phyloP scores from a whole-genome alignment of 129 eudicot genomes.

The Mikania micrantha region DNA sequence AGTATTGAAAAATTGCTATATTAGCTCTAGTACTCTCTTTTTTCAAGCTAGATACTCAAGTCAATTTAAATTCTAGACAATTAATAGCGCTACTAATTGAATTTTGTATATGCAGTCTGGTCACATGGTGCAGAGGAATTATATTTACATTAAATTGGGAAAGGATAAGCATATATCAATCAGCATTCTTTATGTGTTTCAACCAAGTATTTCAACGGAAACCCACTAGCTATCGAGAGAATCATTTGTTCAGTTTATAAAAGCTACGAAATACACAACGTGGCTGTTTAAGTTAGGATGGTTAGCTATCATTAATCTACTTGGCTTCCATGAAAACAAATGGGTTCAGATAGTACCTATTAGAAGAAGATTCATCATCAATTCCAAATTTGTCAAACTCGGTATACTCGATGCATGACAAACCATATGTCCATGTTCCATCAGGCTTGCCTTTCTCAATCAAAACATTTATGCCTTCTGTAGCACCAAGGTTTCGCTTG shows the following conservation, averaged over 20 bases:
- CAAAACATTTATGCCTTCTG: slow-evolving; percentile 92
- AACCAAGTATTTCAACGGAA: background rate
- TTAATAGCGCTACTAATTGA: background rate
- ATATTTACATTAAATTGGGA: slow-evolving; percentile 1
- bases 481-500: slow-evolving; percentile 71
- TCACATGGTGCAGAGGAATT: background rate
- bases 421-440: slow-evolving; percentile 89
- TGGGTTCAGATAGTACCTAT: slow-evolving; percentile 38
- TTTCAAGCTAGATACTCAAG: background rate
- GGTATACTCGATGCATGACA: slow-evolving; percentile 92
- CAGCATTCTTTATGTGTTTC: background rate
- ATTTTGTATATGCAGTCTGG: background rate
- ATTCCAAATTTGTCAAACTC: slow-evolving; percentile 97
- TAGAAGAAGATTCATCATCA: slow-evolving; percentile 38
- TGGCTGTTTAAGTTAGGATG: slow-evolving; percentile 6
- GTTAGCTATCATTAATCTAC: slow-evolving; percentile 4
- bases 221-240: background rate
- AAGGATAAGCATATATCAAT: slow-evolving; percentile 2
- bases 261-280: background rate
- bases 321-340: slow-evolving; percentile 10
- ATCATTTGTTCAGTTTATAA: background rate
- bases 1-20: background rate
- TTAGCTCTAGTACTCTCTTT: background rate
- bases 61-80: background rate
- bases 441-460: slow-evolving; percentile 61